Conservation (phyloP, 176 grass and related monocot species). For the Triticum timopheevii region DNA sequence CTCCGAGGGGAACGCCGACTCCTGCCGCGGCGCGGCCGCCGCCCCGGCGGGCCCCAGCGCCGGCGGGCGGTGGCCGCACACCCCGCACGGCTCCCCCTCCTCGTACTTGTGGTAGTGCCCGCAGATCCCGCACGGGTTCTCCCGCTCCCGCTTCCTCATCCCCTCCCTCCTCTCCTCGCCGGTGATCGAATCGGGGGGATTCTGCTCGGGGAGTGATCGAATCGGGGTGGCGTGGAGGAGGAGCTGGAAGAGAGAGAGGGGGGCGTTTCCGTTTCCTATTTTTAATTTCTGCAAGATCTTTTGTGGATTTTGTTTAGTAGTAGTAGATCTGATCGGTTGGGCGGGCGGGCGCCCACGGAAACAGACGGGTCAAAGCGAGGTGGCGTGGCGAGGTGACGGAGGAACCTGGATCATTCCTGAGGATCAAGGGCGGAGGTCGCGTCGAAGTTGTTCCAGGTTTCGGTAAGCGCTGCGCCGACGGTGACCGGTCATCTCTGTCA, state of each 20-base stretch:
- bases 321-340: background rate
- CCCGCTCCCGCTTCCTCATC: conserved; percentile 95
- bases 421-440: no score
- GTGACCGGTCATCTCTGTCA: no score
- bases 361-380: background rate
- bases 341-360: background rate
- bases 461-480: no score
- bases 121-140: conserved; percentile 95
- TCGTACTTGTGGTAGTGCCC: conserved; percentile 97
- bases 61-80: conserved; percentile 79
- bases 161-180: background rate
- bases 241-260: background rate
- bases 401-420: background rate
- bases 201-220: background rate
- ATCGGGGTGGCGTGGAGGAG: background rate
- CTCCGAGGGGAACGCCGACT: conserved; percentile 81
- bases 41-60: background rate
- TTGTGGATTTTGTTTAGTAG: background rate
- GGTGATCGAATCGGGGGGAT: background rate
- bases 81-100: conserved; percentile 82
- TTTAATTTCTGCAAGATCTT: background rate
- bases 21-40: background rate
- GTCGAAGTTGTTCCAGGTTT: no score
- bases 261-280: background rate
- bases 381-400: background rate